Evolutionary conservation across 805 yeast genomes (phyloP).

Genomic region (Starmerella potacharoeniae): DNA sequence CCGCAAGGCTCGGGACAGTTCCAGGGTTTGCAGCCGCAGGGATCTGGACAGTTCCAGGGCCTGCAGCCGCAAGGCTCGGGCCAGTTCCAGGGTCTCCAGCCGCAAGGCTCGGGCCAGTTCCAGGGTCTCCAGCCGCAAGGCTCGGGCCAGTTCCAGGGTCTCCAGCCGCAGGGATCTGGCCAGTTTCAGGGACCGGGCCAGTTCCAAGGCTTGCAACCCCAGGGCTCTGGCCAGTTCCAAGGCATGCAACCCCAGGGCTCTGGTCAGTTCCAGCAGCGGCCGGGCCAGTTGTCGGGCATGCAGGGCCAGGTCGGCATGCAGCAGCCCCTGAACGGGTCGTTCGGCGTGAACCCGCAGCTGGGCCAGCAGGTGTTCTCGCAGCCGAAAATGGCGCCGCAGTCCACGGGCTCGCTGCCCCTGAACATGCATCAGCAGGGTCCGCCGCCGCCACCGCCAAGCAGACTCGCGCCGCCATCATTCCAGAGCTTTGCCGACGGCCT

Average conservation of each 20-base stretch:
- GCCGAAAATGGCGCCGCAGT: constrained; percentile 7
- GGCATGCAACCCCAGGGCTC: too few species aligned
- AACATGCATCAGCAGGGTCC: constrained; percentile 7
- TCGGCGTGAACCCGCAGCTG: neutral
- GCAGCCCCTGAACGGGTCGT: neutral
- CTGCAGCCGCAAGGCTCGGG: neutral
- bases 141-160: neutral
- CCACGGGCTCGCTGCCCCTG: constrained; percentile 15
- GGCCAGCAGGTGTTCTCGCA: neutral
- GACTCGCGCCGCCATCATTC: neutral
- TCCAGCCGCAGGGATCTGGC: neutral
- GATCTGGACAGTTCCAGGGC: neutral
- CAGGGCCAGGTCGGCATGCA: neutral
- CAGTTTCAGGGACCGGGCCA: neutral
- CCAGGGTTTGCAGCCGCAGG: neutral
- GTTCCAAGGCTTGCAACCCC: neutral
- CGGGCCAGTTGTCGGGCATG: too few species aligned
- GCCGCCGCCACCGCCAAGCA: constrained; percentile 10
- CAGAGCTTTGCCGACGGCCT: constrained; percentile 1
- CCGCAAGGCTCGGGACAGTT: neutral
- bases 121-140: neutral
- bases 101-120: neutral
- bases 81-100: neutral
- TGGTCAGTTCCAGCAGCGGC: too few species aligned
- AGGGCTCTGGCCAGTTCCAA: neutral